Evolutionary conservation across 441 rosid species (phyloP).

Genomic region (Erysimum pusillum): DNA sequence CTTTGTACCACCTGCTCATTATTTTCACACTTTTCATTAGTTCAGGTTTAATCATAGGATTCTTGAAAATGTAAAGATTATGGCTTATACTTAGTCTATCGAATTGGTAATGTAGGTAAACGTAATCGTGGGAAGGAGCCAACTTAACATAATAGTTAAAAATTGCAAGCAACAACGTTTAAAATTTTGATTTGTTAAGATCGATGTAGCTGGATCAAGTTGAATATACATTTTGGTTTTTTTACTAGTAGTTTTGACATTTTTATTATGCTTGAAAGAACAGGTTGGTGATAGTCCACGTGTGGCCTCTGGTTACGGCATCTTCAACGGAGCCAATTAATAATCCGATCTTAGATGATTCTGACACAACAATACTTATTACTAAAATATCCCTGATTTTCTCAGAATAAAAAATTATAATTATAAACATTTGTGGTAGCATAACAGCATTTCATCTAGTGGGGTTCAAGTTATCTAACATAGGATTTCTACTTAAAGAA

Average conservation of each 20-base stretch:
- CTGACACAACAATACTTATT: not conserved
- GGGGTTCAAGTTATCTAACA: not conserved
- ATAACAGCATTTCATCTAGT: not conserved
- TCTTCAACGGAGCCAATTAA: constrained; percentile 12
- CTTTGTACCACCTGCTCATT: constrained; percentile 67
- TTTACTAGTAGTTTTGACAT: not conserved
- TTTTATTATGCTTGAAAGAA: not conserved
- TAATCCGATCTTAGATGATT: not conserved
- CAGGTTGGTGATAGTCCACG: constrained; percentile 22
- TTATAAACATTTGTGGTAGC: not conserved
- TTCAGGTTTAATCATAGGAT: not conserved
- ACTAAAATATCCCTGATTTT: not conserved
- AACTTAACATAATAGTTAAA: not conserved
- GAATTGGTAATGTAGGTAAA: not conserved
- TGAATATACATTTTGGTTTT: not conserved
- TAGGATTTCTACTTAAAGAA: not conserved
- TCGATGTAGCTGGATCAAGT: constrained; percentile 3
- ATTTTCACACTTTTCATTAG: not conserved
- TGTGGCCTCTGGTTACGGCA: constrained; percentile 37
- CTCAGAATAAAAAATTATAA: too few relatives aligned
- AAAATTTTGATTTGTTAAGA: not conserved
- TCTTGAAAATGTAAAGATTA: constrained; percentile 8
- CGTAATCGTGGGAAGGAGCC: not conserved
- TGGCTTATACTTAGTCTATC: constrained; percentile 4
- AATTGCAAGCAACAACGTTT: constrained; percentile 14